A percentile compares a stretch with the other conserved stretches of the same genome.
Evolutionary conservation across 2,329 filamentous ascomycete species (phyloP).

Genomic region (Neurospora crassa): DNA sequence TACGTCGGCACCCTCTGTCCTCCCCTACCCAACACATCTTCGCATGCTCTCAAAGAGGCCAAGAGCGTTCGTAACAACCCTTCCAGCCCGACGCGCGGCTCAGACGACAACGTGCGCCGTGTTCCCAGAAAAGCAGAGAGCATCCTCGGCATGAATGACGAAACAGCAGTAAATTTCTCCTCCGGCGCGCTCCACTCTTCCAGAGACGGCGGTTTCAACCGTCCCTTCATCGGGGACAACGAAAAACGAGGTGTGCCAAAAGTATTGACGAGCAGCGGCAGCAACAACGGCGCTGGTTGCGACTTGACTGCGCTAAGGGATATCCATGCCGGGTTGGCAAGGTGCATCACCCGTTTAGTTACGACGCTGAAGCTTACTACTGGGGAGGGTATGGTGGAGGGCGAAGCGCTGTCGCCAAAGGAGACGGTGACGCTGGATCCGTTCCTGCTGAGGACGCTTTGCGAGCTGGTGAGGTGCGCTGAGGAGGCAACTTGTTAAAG

Average conservation of each 20-base stretch:
- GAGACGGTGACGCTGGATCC: slow-evolving; percentile 23
- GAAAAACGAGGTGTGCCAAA: slow-evolving; percentile 15
- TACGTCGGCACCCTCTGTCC: slow-evolving; percentile 36
- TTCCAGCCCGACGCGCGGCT: slow-evolving; percentile 11
- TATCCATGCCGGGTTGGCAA: slow-evolving; percentile 39
- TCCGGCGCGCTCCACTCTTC: neutral
- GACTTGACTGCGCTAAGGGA: slow-evolving; percentile 29
- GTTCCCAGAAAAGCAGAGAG: slow-evolving; percentile 44
- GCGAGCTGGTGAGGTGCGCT: slow-evolving; percentile 31
- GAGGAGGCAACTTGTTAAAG: slow-evolving; percentile 23
- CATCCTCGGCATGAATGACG: slow-evolving; percentile 35
- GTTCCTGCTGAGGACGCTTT: slow-evolving; percentile 29
- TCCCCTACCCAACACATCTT: slow-evolving; percentile 6
- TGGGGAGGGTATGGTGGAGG: neutral
- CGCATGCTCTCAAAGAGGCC: slow-evolving; percentile 9
- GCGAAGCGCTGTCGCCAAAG: slow-evolving; percentile 9
- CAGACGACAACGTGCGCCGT: slow-evolving; percentile 19
- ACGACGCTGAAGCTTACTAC: slow-evolving; percentile 31
- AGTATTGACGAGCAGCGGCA: slow-evolving; percentile 6
- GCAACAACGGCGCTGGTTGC: slow-evolving; percentile 9
- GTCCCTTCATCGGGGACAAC: slow-evolving; percentile 1
- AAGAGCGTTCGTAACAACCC: slow-evolving; percentile 20
- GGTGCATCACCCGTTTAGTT: slow-evolving; percentile 42
- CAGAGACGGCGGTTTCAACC: neutral
- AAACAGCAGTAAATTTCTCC: slow-evolving; percentile 10